These are phyloP conservation scores for Tetradesmus obliquus DNA, from an alignment of 139 green algal species.

Conservation along the genomic window DNA sequence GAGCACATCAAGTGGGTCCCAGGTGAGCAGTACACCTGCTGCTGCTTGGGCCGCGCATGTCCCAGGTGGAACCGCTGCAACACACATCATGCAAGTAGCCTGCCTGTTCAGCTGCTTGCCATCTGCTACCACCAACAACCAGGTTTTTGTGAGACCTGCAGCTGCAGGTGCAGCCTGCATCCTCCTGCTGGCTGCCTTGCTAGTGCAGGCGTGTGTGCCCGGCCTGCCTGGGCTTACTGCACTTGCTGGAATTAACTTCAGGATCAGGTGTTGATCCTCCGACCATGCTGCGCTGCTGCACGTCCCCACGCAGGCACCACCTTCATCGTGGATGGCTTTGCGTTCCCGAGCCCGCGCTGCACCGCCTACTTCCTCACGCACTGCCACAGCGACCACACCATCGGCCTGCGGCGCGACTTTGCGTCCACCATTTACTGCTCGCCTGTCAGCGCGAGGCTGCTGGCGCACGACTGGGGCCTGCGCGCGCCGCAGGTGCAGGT, in stretches of 20 bases:
- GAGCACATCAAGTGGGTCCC: constrained; percentile 82
- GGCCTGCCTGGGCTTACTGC: no score
- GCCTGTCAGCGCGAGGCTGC: constrained; percentile 33
- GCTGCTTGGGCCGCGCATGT: no score
- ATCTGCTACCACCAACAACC: no score
- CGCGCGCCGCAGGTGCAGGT: constrained; percentile 4
- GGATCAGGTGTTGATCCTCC: not conserved
- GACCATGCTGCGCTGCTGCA: not conserved
- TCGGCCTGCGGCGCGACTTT: constrained; percentile 67
- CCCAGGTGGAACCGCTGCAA: not conserved
- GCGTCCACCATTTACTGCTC: constrained; percentile 74
- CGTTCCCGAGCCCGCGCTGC: constrained; percentile 30
- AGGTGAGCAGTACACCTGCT: constrained; percentile 39
- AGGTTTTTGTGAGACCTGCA: not conserved
- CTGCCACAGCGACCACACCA: constrained; percentile 84
- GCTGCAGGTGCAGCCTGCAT: not conserved
- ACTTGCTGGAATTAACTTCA: no score
- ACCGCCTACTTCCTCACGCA: constrained; percentile 85
- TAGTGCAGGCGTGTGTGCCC: no score
- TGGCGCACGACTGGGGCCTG: constrained; percentile 24
- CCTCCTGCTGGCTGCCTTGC: no score
- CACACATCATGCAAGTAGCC: not conserved
- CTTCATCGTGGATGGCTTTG: constrained; percentile 68
- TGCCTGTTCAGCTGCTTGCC: not conserved
- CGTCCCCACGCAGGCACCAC: constrained; percentile 21